A percentile compares a stretch with the other conserved stretches of the same genome.
phyloP scores from a whole-genome alignment of 2,329 filamentous ascomycete genomes.

The Colletotrichum sp. region DNA sequence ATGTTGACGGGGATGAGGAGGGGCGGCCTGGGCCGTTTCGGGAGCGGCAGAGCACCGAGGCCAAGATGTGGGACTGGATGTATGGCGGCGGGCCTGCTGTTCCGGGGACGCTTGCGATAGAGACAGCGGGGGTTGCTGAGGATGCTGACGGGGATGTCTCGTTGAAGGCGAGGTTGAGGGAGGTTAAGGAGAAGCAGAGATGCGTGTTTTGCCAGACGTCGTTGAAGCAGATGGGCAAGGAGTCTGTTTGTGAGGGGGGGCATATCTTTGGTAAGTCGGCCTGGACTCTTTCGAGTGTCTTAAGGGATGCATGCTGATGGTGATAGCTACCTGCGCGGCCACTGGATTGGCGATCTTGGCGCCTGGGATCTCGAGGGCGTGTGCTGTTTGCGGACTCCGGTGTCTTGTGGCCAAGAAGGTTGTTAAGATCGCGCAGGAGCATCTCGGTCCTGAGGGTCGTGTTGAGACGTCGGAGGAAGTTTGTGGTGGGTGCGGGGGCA shows the following conservation, averaged over 20 bases:
- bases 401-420: slow-evolving; percentile 53
- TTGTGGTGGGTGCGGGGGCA: slow-evolving; percentile 46
- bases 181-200: slow-evolving; percentile 36
- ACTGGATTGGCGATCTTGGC: slow-evolving; percentile 59
- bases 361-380: slow-evolving; percentile 58
- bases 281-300: not conserved
- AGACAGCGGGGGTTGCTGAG: not conserved
- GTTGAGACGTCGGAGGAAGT: slow-evolving; percentile 36
- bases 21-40: not conserved
- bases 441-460: slow-evolving; percentile 30
- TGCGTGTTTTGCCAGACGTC: slow-evolving; percentile 53
- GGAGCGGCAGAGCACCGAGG: slow-evolving; percentile 54
- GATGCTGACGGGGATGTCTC: slow-evolving; percentile 14
- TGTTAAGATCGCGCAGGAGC: slow-evolving; percentile 32
- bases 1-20: not conserved
- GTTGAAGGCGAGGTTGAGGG: slow-evolving; percentile 43
- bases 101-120: slow-evolving; percentile 35
- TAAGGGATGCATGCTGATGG: not conserved
- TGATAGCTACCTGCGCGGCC: slow-evolving; percentile 55
- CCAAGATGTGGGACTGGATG: slow-evolving; percentile 62
- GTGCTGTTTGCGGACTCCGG: slow-evolving; percentile 58
- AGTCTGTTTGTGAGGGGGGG: slow-evolving; percentile 42
- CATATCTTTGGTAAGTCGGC: slow-evolving; percentile 44
- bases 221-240: slow-evolving; percentile 35
- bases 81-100: slow-evolving; percentile 57